These are phyloP conservation scores for Phytophthora cryptogea DNA, from an alignment of 352 stramenopile genomes.

Conservation along the genomic window DNA sequence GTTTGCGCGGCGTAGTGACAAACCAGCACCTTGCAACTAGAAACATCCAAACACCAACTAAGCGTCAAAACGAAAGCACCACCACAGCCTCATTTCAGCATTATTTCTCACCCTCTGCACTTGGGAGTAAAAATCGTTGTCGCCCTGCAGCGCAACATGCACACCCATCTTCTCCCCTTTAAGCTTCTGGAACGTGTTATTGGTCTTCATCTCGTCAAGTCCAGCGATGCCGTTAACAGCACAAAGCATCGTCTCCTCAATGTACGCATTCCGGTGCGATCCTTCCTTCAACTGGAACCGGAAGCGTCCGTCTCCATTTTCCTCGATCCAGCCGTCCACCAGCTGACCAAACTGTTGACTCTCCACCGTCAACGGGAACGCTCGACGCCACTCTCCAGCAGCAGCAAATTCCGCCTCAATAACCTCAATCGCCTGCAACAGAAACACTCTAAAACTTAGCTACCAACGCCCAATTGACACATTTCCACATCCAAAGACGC, in stretches of 20 bases:
- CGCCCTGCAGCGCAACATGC: conserved; percentile 86
- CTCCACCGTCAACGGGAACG: conserved; percentile 64
- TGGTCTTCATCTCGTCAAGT: conserved; percentile 31
- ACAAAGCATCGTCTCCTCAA: conserved; percentile 91
- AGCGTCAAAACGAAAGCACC: conserved; percentile 9
- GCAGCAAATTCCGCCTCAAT: background rate
- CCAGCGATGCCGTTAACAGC: conserved; percentile 63
- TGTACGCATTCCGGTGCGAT: conserved; percentile 84
- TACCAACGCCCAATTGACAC: background rate
- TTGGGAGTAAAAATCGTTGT: conserved; percentile 99
- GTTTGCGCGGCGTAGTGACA: conserved; percentile 62
- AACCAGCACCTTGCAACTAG: conserved; percentile 69
- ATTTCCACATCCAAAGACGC: background rate
- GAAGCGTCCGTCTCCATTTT: conserved; percentile 20
- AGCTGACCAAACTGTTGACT: conserved; percentile 91
- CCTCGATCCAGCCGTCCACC: conserved; percentile 43
- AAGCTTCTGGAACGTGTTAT: conserved; percentile 33
- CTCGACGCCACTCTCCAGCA: conserved; percentile 11
- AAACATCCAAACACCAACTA: conserved; percentile 1
- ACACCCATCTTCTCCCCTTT: conserved; percentile 33
- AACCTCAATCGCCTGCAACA: conserved; percentile 8
- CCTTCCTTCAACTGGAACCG: conserved; percentile 39
- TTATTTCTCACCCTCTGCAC: conserved; percentile 44
- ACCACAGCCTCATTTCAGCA: background rate
- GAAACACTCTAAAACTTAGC: background rate